These are phyloP conservation scores for Dictyostelium intermedium DNA, from an alignment of 78 protist species.

Conservation along the genomic window DNA sequence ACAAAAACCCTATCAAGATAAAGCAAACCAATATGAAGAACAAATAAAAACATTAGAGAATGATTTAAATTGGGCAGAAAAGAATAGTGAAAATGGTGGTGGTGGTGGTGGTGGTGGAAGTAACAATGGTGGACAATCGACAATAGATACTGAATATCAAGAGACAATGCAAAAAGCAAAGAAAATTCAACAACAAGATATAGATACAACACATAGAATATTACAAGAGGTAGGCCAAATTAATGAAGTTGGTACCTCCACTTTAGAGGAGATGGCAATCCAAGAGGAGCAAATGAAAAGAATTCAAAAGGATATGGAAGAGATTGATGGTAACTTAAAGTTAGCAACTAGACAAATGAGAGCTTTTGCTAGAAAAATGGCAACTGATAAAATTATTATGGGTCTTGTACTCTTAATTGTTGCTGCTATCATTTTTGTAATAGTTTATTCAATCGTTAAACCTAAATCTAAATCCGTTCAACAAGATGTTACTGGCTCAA, in stretches of 20 bases:
- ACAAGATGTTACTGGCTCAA: not conserved
- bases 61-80: slow-evolving; percentile 68
- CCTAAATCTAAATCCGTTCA: slow-evolving; percentile 15
- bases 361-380: slow-evolving; percentile 87
- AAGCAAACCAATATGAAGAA: slow-evolving; percentile 45
- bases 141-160: slow-evolving; percentile 23
- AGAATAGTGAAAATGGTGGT: slow-evolving; percentile 23
- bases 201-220: slow-evolving; percentile 13
- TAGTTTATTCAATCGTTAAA: slow-evolving; percentile 58
- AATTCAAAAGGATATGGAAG: slow-evolving; percentile 59
- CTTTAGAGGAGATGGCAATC: slow-evolving; percentile 56
- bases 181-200: slow-evolving; percentile 41
- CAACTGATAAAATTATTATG: slow-evolving; percentile 87
- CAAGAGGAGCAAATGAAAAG: slow-evolving; percentile 56
- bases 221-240: not conserved
- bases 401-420: slow-evolving; percentile 78
- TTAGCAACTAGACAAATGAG: slow-evolving; percentile 82
- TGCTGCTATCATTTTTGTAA: slow-evolving; percentile 73
- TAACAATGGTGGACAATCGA: not conserved
- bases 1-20: slow-evolving; percentile 13
- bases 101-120: too few species aligned
- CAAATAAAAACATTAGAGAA: slow-evolving; percentile 43
- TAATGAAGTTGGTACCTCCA: slow-evolving; percentile 8
- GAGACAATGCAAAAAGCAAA: slow-evolving; percentile 54
- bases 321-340: slow-evolving; percentile 78